Conservation (phyloP, 2,329 filamentous ascomycete genomes). For the Apiospora saccharicola region DNA sequence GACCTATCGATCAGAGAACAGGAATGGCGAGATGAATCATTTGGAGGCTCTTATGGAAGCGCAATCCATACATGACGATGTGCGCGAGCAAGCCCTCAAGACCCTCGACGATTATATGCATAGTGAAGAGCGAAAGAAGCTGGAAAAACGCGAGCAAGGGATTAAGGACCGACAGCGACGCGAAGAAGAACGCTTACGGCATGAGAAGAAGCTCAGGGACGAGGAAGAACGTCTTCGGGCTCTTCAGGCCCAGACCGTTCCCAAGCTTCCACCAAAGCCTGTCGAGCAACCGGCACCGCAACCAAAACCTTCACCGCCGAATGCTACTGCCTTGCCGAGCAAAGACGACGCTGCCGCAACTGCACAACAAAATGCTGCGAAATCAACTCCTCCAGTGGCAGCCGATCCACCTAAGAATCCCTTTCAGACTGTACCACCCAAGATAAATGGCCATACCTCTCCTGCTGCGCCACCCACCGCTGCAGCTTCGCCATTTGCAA, state of each 20-base stretch:
- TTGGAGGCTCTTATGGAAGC: slow-evolving; percentile 71
- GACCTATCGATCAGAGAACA: slow-evolving; percentile 67
- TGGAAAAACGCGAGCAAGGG: slow-evolving; percentile 45
- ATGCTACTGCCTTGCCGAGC: neutral
- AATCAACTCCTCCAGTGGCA: neutral
- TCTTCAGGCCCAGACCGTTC: slow-evolving; percentile 54
- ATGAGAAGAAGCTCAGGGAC: slow-evolving; percentile 53
- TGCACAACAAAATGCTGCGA: slow-evolving; percentile 8
- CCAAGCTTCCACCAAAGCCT: slow-evolving; percentile 50
- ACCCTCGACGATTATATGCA: slow-evolving; percentile 57
- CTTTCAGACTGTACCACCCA: neutral
- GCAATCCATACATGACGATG: slow-evolving; percentile 70
- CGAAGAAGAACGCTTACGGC: slow-evolving; percentile 54
- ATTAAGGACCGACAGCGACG: slow-evolving; percentile 54
- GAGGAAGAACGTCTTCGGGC: slow-evolving; percentile 58
- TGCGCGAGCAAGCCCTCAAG: slow-evolving; percentile 60
- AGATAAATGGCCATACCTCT: slow-evolving; percentile 16
- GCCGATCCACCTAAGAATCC: neutral
- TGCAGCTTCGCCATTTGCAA: slow-evolving; percentile 14
- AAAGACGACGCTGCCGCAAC: slow-evolving; percentile 10
- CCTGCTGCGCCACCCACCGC: slow-evolving; percentile 22
- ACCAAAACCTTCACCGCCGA: slow-evolving; percentile 25
- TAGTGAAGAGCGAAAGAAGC: slow-evolving; percentile 47
- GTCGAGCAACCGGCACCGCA: slow-evolving; percentile 30
- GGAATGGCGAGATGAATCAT: slow-evolving; percentile 69